phyloP scores from a whole-genome alignment of 345 rosid genomes.

The Eucalyptus dawsonii region DNA sequence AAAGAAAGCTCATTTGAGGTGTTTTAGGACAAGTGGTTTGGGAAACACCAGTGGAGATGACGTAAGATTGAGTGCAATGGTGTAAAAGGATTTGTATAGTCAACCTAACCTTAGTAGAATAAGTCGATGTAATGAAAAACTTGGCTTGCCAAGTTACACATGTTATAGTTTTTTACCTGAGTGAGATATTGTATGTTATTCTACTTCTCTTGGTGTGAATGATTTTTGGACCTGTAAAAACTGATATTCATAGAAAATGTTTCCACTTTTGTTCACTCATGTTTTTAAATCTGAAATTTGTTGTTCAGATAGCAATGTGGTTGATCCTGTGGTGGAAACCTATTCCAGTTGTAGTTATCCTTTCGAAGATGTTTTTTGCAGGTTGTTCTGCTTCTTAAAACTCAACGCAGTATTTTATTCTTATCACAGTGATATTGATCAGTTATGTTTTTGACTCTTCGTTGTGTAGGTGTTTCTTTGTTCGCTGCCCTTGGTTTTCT shows the following conservation, averaged over 20 bases:
- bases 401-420: background rate
- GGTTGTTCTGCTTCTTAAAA: conserved; percentile 14
- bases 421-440: background rate
- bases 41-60: background rate
- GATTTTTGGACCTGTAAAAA: background rate
- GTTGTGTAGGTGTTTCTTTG: conserved; percentile 58
- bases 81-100: background rate
- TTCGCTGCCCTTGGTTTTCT: conserved; percentile 83
- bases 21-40: background rate
- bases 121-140: background rate
- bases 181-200: background rate
- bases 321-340: conserved; percentile 75
- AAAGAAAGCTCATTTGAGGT: background rate
- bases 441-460: background rate
- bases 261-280: background rate
- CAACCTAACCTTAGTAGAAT: background rate
- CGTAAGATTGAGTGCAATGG: background rate
- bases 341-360: conserved; percentile 30
- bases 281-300: background rate
- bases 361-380: conserved; percentile 84
- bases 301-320: conserved; percentile 68
- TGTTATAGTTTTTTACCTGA: background rate
- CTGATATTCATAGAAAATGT: background rate
- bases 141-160: background rate
- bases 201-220: background rate